These are phyloP conservation scores for Fusarium secorum DNA, from an alignment of 2,329 filamentous ascomycete genomes.

Conservation along the genomic window DNA sequence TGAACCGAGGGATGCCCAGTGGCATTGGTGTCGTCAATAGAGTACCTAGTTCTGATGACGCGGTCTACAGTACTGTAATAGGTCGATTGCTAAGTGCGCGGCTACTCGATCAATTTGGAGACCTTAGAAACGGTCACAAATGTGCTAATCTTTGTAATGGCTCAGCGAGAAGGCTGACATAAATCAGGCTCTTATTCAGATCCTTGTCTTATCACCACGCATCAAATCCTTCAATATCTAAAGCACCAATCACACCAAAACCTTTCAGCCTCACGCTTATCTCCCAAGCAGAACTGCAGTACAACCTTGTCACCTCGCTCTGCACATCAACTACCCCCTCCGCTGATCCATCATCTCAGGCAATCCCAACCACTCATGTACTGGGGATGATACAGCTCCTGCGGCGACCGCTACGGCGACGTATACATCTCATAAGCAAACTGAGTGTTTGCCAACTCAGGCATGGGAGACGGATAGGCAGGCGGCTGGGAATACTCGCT, in stretches of 20 bases:
- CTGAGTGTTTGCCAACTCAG: background rate
- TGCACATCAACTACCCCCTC: background rate
- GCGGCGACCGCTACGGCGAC: background rate
- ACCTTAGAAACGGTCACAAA: background rate
- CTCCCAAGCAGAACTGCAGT: background rate
- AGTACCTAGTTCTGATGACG: background rate
- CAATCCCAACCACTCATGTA: background rate
- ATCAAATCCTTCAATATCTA: fast-evolving
- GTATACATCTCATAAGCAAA: background rate
- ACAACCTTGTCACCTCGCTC: background rate
- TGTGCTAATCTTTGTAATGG: background rate
- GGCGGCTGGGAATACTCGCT: background rate
- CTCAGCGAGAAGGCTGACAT: fast-evolving
- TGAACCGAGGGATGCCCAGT: no score
- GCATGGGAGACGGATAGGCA: background rate
- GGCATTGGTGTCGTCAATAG: no score
- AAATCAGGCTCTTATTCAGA: background rate
- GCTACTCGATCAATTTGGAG: fast-evolving
- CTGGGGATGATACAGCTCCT: background rate
- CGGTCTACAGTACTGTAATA: background rate
- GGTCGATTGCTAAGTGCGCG: fast-evolving
- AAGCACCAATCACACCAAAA: background rate
- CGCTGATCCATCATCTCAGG: background rate
- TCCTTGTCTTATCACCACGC: background rate
- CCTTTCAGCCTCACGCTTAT: background rate